phyloP scores from a whole-genome alignment of 2,329 filamentous ascomycete genomes.

The Golovinomyces cichoracearum region DNA sequence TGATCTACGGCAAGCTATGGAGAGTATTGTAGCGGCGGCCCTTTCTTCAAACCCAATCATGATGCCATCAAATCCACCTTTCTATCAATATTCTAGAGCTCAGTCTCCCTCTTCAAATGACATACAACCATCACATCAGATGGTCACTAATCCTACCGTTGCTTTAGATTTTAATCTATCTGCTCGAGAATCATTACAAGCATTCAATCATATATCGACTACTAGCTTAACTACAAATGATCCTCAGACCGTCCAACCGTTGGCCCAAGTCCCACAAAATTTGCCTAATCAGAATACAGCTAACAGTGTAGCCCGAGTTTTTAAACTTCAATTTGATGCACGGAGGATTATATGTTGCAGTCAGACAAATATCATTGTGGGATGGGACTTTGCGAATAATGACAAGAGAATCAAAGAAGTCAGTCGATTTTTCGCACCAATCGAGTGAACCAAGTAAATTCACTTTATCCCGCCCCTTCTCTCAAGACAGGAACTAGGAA shows the following conservation, averaged over 20 bases:
- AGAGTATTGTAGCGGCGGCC: background rate
- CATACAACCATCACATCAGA: background rate
- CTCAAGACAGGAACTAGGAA: too few species aligned
- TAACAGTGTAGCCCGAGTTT: slow-evolving; percentile 31
- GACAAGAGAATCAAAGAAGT: slow-evolving; percentile 59
- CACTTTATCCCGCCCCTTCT: too few species aligned
- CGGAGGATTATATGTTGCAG: slow-evolving; percentile 83
- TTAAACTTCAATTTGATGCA: slow-evolving; percentile 92
- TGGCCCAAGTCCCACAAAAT: background rate
- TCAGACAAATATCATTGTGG: slow-evolving; percentile 73
- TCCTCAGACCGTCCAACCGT: background rate
- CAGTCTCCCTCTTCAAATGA: background rate
- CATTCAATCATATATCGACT: background rate
- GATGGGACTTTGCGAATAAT: slow-evolving; percentile 88
- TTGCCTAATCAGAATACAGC: slow-evolving; percentile 7
- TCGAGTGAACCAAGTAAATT: slow-evolving; percentile 24
- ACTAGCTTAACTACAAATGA: background rate
- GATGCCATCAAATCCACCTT: background rate
- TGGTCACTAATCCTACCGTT: background rate
- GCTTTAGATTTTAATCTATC: background rate
- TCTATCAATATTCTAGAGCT: background rate
- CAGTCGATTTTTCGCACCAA: slow-evolving; percentile 46
- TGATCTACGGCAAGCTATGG: background rate
- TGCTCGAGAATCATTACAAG: background rate
- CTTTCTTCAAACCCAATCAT: background rate